phyloP scores from a whole-genome alignment of 2,329 filamentous ascomycete genomes.

The Talaromyces piceae region DNA sequence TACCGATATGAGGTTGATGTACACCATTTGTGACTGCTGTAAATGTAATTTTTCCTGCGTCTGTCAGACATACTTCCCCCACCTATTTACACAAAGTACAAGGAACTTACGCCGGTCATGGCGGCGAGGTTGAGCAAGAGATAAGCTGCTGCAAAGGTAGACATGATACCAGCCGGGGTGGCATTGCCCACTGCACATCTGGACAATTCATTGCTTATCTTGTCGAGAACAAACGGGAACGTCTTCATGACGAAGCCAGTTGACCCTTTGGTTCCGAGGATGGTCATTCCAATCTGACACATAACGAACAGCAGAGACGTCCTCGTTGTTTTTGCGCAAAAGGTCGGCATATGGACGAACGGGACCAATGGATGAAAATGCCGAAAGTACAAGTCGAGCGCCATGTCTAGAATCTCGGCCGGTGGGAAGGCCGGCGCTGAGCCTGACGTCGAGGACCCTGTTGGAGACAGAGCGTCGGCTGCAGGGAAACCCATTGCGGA shows the following conservation, averaged over 20 bases:
- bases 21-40: conserved; percentile 45
- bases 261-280: conserved; percentile 46
- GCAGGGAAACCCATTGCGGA: conserved; percentile 4
- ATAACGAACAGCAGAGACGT: conserved; percentile 44
- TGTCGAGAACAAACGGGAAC: conserved; percentile 35
- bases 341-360: conserved; percentile 48
- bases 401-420: conserved; percentile 48
- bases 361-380: conserved; percentile 47
- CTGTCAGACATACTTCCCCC: neutral
- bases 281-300: conserved; percentile 47
- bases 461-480: conserved; percentile 13
- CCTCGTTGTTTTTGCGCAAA: conserved; percentile 43
- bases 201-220: conserved; percentile 37
- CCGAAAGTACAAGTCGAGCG: conserved; percentile 47
- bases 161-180: conserved; percentile 36
- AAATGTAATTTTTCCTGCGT: conserved; percentile 35
- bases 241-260: conserved; percentile 43
- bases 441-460: conserved; percentile 16
- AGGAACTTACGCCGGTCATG: conserved; percentile 35
- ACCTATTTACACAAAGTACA: neutral
- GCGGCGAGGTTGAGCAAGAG: conserved; percentile 45
- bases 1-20: conserved; percentile 42
- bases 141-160: conserved; percentile 41
- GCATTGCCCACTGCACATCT: conserved; percentile 35
- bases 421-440: conserved; percentile 38